Evolutionary conservation across 2,329 filamentous ascomycete species (phyloP).

Genomic region (Ceratocystis eucalypticola): DNA sequence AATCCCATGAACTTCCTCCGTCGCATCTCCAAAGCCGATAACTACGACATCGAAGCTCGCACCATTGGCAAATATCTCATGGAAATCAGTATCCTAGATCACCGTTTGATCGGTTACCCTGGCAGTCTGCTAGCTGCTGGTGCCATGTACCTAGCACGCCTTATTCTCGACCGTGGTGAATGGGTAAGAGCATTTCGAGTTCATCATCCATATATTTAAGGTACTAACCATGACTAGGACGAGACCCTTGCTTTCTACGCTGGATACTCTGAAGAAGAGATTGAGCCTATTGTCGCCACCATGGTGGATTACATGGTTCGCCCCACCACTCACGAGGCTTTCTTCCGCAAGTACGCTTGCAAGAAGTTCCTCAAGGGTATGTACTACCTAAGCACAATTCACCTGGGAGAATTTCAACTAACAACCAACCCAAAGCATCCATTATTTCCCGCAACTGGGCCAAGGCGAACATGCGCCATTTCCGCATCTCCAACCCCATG

Average conservation of each 20-base stretch:
- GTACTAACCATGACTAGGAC: constrained; percentile 43
- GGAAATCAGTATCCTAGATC: constrained; percentile 90
- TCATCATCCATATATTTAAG: constrained; percentile 12
- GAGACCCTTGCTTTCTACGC: constrained; percentile 78
- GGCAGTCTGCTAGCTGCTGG: constrained; percentile 85
- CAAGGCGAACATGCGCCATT: constrained; percentile 56
- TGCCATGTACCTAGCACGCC: constrained; percentile 85
- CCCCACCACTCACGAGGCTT: constrained; percentile 85
- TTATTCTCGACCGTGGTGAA: constrained; percentile 78
- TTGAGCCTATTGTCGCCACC: constrained; percentile 78
- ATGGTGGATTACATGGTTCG: constrained; percentile 95
- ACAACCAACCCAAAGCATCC: constrained; percentile 8
- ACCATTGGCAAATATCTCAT: constrained; percentile 96
- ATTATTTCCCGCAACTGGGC: constrained; percentile 52
- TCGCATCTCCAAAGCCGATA: constrained; percentile 96
- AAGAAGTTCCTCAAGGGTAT: constrained; percentile 98
- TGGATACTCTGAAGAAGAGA: constrained; percentile 84
- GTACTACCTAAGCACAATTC: constrained; percentile 22
- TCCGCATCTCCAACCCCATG: constrained; percentile 40
- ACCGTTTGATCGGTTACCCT: constrained; percentile 79
- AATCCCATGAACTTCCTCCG: constrained; percentile 99
- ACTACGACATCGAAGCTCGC: constrained; percentile 96
- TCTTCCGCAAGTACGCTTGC: constrained; percentile 99
- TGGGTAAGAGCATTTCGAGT: constrained; percentile 52
- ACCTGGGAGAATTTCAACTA: background rate